Conservation (phyloP, 768 basidiomycete genomes). For the Russula vinacea region DNA sequence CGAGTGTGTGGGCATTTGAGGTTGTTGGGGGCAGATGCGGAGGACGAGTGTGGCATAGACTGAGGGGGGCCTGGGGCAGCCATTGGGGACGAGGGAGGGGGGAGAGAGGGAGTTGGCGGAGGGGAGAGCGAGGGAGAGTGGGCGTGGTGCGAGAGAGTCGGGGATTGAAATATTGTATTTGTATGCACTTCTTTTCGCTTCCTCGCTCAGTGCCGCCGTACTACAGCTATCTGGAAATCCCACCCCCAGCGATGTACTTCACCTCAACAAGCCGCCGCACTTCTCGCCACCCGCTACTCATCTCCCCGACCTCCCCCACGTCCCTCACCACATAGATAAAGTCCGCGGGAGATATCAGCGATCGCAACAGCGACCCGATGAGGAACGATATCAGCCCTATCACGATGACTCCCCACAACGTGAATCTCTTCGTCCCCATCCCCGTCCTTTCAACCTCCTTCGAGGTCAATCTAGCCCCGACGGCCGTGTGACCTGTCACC, state of each 20-base stretch:
- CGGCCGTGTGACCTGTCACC: slow-evolving; percentile 7
- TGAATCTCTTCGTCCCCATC: slow-evolving; percentile 36
- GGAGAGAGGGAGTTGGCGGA: not conserved
- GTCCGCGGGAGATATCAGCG: slow-evolving; percentile 85
- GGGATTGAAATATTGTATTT: slow-evolving; percentile 20
- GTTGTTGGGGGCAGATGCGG: slow-evolving; percentile 26
- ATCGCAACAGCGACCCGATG: slow-evolving; percentile 85
- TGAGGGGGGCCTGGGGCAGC: not conserved
- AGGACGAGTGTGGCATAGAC: not conserved
- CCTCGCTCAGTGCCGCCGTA: slow-evolving; percentile 56
- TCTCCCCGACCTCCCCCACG: slow-evolving; percentile 50
- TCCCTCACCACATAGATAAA: slow-evolving; percentile 78
- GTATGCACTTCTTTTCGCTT: slow-evolving; percentile 6
- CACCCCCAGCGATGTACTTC: slow-evolving; percentile 76
- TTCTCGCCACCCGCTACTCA: slow-evolving; percentile 72
- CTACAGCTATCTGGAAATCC: slow-evolving; percentile 85
- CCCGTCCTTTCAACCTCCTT: slow-evolving; percentile 3
- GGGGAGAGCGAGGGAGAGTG: not conserved
- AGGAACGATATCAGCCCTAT: slow-evolving; percentile 86
- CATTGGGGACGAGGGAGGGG: not conserved
- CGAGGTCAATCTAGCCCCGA: not conserved
- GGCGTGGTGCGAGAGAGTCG: slow-evolving; percentile 19
- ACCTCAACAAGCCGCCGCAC: slow-evolving; percentile 77
- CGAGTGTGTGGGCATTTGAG: slow-evolving; percentile 22
- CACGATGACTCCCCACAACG: slow-evolving; percentile 59